Base-by-base conservation (phyloP, 257 asterid species). In the Gentiana straminea region DNA sequence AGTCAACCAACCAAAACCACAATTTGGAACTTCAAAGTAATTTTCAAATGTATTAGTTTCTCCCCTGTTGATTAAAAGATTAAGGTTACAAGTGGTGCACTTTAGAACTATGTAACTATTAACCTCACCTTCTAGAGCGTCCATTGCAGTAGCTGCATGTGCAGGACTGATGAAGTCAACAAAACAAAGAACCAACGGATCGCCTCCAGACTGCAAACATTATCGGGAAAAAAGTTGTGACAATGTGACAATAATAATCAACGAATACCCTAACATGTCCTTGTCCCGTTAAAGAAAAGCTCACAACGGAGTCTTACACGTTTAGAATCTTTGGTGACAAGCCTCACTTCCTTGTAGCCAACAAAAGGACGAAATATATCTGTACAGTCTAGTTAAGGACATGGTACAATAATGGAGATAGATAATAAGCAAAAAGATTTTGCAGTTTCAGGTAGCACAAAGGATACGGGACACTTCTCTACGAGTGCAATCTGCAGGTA, bases 381-480 rank as follows among this genome's bases (percentile, higher is more conserved):
- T 87, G 81, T 66, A 60, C 61, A 62, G 41, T 36, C 33, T 10
- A 59, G 74, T 84, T 8, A 84, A 78, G 85, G 87, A 81, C 76
- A 41, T 67, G 58, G 67, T 61, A 72, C 57, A 32, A 64, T 51
- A 49, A 53, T 1, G 36, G 63, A 51, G 35, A 49, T 38, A 49
- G 56, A 44, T 55, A 46, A 62, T 46, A 49, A 11, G 12, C 46
- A 38, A 13, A 38, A 35, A 3, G 46, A 12, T 13, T 33, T 3
- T 7, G 54, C 45, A 37, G 50, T 39, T 41, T 48, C 15, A 36
- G 67, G 24, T 24, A 24, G 24, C 24, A 24, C 24, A 24, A 79
- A 86, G 90, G 95, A 86, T 86, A 83, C 94, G 90, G 12, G 95
- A 70, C 60, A 86, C 93, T 72, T 89, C 95, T 65, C 95, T 75